Percentiles rank a stretch among this genome's conserved stretches.
Conservation (phyloP, 768 basidiomycete species). For the Leccinellum luteum region DNA sequence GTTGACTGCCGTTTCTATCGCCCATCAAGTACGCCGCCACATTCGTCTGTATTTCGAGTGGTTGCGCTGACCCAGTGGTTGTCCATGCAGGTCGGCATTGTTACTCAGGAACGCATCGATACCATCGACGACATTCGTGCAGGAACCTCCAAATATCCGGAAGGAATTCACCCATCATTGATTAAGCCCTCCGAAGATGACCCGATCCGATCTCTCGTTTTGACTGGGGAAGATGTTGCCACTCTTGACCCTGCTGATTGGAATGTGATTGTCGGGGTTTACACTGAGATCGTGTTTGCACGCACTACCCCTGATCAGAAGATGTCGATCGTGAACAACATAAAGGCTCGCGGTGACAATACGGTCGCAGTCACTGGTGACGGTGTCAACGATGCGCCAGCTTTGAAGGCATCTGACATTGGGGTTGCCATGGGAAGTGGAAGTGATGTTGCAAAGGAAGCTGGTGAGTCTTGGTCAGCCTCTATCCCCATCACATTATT, state of each 20-base stretch:
- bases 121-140: slow-evolving; percentile 30
- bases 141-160: slow-evolving; percentile 17
- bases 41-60: slow-evolving; percentile 1
- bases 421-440: slow-evolving; percentile 55
- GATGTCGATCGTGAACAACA: slow-evolving; percentile 52
- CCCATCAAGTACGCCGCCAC: slow-evolving; percentile 35
- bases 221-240: slow-evolving; percentile 45
- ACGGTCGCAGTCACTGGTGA: slow-evolving; percentile 57
- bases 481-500: not conserved
- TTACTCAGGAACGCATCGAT: slow-evolving; percentile 39
- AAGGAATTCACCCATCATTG: slow-evolving; percentile 7
- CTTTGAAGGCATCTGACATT: slow-evolving; percentile 52
- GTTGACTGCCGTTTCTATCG: slow-evolving; percentile 52
- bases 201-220: slow-evolving; percentile 37
- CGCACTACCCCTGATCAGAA: slow-evolving; percentile 58
- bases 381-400: slow-evolving; percentile 53
- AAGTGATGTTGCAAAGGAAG: slow-evolving; percentile 53
- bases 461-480: slow-evolving; percentile 34
- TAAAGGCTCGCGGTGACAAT: slow-evolving; percentile 46
- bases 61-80: slow-evolving; percentile 1
- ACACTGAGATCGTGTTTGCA: slow-evolving; percentile 49
- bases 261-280: slow-evolving; percentile 37
- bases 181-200: slow-evolving; percentile 40
- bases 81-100: slow-evolving; percentile 37
- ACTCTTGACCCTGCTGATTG: slow-evolving; percentile 38